A percentile compares a stretch with the other conserved stretches of the same genome.
phyloP scores from a whole-genome alignment of 73 alveolate genomes.

The Stentor coeruleus region DNA sequence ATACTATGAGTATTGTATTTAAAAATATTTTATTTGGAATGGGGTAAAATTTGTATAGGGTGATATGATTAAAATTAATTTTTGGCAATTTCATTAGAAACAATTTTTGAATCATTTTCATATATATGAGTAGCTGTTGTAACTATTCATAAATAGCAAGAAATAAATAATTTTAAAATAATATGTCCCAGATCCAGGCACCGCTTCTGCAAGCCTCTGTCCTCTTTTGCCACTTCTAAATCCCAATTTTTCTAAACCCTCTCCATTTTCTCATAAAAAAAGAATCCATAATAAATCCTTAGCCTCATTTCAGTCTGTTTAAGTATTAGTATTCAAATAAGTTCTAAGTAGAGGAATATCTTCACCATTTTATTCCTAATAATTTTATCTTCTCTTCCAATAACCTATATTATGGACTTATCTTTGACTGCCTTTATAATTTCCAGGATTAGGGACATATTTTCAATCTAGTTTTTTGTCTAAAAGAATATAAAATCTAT shows the following conservation, averaged over 20 bases:
- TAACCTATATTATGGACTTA: not conserved
- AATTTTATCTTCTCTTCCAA: not conserved
- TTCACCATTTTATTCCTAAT: not conserved
- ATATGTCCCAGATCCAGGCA: conserved; percentile 8
- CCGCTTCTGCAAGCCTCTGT: not conserved
- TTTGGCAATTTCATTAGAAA: too few species aligned
- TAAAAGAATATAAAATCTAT: not conserved
- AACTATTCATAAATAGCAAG: too few species aligned
- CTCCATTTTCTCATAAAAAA: too few species aligned
- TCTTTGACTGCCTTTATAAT: not conserved
- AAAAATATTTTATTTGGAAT: too few species aligned
- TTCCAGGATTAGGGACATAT: conserved; percentile 5
- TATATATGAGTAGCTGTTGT: too few species aligned
- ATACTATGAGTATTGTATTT: too few species aligned
- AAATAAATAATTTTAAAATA: too few species aligned
- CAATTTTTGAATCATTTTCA: too few species aligned
- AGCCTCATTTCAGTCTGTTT: not conserved
- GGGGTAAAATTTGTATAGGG: too few species aligned
- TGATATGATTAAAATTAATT: too few species aligned
- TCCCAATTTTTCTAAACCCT: too few species aligned
- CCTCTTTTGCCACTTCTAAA: not conserved
- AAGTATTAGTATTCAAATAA: not conserved
- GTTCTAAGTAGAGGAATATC: conserved; percentile 10
- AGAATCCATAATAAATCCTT: too few species aligned
- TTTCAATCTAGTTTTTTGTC: not conserved